These are phyloP conservation scores for Citrus trifoliata DNA, from an alignment of 345 rosid species.

Conservation along the genomic window DNA sequence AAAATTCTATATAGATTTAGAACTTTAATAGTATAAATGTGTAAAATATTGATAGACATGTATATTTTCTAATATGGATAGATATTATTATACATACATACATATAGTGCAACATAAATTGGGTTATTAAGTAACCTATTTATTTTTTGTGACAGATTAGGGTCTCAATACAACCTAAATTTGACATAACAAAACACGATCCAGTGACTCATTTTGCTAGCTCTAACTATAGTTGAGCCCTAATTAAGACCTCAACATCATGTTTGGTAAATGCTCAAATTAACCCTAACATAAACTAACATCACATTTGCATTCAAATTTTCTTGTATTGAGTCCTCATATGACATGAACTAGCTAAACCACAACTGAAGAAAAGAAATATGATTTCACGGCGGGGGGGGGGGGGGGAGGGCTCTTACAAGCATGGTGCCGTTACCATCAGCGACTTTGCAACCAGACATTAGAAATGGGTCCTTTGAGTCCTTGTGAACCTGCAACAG, in stretches of 20 bases:
- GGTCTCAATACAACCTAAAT: too few relatives aligned
- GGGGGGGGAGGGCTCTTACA: conserved; percentile 35
- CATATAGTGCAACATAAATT: too few relatives aligned
- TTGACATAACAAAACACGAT: too few relatives aligned
- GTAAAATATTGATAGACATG: too few relatives aligned
- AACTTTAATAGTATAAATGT: too few relatives aligned
- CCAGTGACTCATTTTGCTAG: too few relatives aligned
- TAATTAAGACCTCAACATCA: not conserved
- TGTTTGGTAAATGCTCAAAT: not conserved
- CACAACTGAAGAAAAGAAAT: not conserved
- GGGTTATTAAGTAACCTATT: too few relatives aligned
- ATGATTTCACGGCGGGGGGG: not conserved
- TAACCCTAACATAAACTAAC: not conserved
- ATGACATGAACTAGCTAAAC: not conserved
- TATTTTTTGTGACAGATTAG: too few relatives aligned
- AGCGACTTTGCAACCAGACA: conserved; percentile 99
- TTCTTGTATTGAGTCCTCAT: not conserved
- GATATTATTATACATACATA: too few relatives aligned
- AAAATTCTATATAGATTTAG: too few relatives aligned
- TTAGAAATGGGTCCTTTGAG: conserved; percentile 73
- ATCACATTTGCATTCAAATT: not conserved
- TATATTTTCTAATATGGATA: too few relatives aligned
- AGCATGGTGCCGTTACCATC: conserved; percentile 96
- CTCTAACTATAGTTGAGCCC: too few relatives aligned
- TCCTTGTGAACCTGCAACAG: conserved; percentile 74